These are phyloP conservation scores for Paracoccidioides brasiliensis DNA, from an alignment of 2,329 filamentous ascomycete genomes.

Conservation along the genomic window DNA sequence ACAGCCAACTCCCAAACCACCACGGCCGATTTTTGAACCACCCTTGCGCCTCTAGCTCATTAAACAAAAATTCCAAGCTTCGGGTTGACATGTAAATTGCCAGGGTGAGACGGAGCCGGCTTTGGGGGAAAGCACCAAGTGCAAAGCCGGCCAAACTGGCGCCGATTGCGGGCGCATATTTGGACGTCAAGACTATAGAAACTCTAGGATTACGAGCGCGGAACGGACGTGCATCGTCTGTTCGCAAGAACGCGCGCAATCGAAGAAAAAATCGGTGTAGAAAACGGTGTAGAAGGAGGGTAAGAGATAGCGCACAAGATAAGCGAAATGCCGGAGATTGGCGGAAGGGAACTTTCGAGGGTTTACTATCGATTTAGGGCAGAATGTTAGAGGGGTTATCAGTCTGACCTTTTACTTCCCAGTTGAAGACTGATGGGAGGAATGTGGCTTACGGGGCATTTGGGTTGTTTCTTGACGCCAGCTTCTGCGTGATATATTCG, in stretches of 20 bases:
- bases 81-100: constrained; percentile 72
- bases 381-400: constrained; percentile 3
- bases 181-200: constrained; percentile 61
- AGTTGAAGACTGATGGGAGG: not conserved
- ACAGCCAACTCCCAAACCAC: constrained; percentile 76
- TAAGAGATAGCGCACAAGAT: constrained; percentile 68
- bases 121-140: constrained; percentile 59
- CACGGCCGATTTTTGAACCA: constrained; percentile 56
- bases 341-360: constrained; percentile 29
- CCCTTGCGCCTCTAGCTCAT: constrained; percentile 59
- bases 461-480: not conserved
- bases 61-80: constrained; percentile 77
- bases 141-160: constrained; percentile 76
- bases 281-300: constrained; percentile 76
- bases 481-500: constrained; percentile 32
- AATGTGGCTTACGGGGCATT: not conserved
- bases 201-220: constrained; percentile 68
- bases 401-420: not conserved
- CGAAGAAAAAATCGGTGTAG: constrained; percentile 81
- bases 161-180: constrained; percentile 76
- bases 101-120: constrained; percentile 62
- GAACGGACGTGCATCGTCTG: constrained; percentile 69
- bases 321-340: constrained; percentile 59
- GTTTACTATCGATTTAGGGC: constrained; percentile 17
- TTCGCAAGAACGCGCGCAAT: constrained; percentile 63